These are phyloP conservation scores for Chalara sp. DNA, from an alignment of 2,329 filamentous ascomycete species.

Conservation along the genomic window DNA sequence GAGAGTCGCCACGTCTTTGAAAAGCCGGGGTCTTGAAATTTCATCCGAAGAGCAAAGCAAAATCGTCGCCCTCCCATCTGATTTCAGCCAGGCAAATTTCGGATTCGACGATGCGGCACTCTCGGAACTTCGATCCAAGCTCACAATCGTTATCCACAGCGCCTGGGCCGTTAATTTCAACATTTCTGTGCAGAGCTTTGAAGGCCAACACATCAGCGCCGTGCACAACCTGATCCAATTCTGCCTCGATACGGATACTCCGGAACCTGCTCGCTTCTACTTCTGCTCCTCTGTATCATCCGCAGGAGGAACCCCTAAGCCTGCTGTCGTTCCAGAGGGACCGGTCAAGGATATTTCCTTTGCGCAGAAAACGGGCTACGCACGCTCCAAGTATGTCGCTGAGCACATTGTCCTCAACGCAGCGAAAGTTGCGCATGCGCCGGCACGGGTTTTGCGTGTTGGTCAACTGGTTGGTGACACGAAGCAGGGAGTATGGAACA, in stretches of 20 bases:
- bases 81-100: slow-evolving; percentile 33
- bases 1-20: slow-evolving; percentile 28
- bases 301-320: slow-evolving; percentile 20
- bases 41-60: slow-evolving; percentile 23
- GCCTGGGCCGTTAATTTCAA: slow-evolving; percentile 53
- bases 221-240: slow-evolving; percentile 36
- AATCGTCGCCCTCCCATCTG: slow-evolving; percentile 31
- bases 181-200: slow-evolving; percentile 41
- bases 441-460: slow-evolving; percentile 34
- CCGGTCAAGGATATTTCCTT: slow-evolving; percentile 17
- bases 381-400: slow-evolving; percentile 38
- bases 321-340: slow-evolving; percentile 28
- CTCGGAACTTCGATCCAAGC: slow-evolving; percentile 19
- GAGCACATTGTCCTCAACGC: slow-evolving; percentile 36
- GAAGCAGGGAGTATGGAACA: slow-evolving; percentile 40
- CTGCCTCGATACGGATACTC: slow-evolving; percentile 22
- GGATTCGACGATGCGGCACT: slow-evolving; percentile 29
- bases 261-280: slow-evolving; percentile 25
- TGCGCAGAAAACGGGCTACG: slow-evolving; percentile 43
- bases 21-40: slow-evolving; percentile 27
- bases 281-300: slow-evolving; percentile 32
- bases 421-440: slow-evolving; percentile 22
- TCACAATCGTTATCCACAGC: slow-evolving; percentile 40
- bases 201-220: slow-evolving; percentile 34
- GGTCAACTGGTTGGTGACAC: slow-evolving; percentile 45